Base-by-base conservation (phyloP, 495 filamentous ascomycete species). In the Apiosordaria backusii region DNA sequence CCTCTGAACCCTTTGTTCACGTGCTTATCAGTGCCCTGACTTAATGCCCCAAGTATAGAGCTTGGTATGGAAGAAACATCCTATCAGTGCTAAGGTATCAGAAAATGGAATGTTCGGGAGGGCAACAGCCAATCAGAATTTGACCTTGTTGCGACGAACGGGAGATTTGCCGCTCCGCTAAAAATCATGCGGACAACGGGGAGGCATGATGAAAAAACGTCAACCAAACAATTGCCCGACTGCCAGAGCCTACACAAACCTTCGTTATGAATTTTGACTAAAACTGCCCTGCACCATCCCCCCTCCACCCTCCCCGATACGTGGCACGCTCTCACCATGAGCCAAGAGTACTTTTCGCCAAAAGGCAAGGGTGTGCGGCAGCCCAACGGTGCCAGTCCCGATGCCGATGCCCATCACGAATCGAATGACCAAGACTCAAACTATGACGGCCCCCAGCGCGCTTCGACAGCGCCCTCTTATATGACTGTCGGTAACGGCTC, bases 401-500 rank as follows among this genome's bases (percentile, higher is more conserved):
- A 55, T 26, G 68, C 66, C 62, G 67, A 68, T 68, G 69, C 62
- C 22, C 45, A 61, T n/a, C 64, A 63, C 22, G 70, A 70, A 50
- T 62, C 70, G 68, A 70, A 65, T 50, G 65, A 64, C 63, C 67
- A 52, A 25, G 67, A 67, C 24, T 59, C 22, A 66, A 60, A n/a
- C 45, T 66, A 35, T 64, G 55, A 29, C 40, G n/a, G 23, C 23
- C 45, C 55, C 61, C 58, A 10, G 22, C 57, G 57, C 26, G 21
- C 57, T 26, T 59, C 57, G 55, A 60, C 15, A 50, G 50, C 82
- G 55, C 90, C 90, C 40, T 80, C 82, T 18, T 97, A 93, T 77
- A 90, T 94, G 89, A 96, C 92, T 10, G 92, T 97, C 45, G 93
- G 93, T 55, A 87, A 84, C 68, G 92, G 92, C 26, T 88, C 89